Conservation (phyloP, 2,329 filamentous ascomycete species). For the Lasiodiplodia sp. region DNA sequence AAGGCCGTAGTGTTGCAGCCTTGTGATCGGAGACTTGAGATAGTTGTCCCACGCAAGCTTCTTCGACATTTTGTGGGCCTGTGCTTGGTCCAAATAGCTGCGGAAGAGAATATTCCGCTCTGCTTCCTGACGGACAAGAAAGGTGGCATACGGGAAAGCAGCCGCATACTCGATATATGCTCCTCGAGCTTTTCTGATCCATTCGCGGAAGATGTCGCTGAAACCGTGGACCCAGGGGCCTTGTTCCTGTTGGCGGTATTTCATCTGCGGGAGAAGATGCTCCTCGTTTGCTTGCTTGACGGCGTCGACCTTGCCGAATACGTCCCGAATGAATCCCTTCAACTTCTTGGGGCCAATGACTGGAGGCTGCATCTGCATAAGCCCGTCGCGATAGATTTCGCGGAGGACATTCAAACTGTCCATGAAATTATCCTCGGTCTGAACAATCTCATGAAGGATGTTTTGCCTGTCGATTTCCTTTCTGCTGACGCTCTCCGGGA, state of each 20-base stretch:
- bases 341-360: slow-evolving; percentile 82
- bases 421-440: slow-evolving; percentile 90
- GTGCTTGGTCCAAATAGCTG: slow-evolving; percentile 81
- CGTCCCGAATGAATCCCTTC: slow-evolving; percentile 79
- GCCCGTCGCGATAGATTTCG: slow-evolving; percentile 82
- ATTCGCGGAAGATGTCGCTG: slow-evolving; percentile 96
- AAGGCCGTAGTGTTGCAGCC: slow-evolving; percentile 88
- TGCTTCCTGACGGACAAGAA: slow-evolving; percentile 82
- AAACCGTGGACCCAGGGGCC: slow-evolving; percentile 94
- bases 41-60: slow-evolving; percentile 94
- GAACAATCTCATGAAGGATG: slow-evolving; percentile 92
- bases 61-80: slow-evolving; percentile 78
- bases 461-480: slow-evolving; percentile 95
- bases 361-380: slow-evolving; percentile 75
- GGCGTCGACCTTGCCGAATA: slow-evolving; percentile 89
- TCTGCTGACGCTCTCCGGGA: slow-evolving; percentile 70
- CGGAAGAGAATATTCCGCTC: slow-evolving; percentile 86
- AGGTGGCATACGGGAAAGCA: slow-evolving; percentile 83
- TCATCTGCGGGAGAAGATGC: slow-evolving; percentile 88
- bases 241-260: slow-evolving; percentile 96
- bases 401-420: slow-evolving; percentile 86
- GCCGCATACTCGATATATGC: slow-evolving; percentile 94
- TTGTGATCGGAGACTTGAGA: slow-evolving; percentile 89
- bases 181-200: slow-evolving; percentile 91
- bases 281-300: slow-evolving; percentile 94